Percentiles rank a stretch among this genome's conserved stretches.
These are phyloP conservation scores for Herpetomonas samuelpessoai DNA, from an alignment of 208 protist species.

Conservation along the genomic window DNA sequence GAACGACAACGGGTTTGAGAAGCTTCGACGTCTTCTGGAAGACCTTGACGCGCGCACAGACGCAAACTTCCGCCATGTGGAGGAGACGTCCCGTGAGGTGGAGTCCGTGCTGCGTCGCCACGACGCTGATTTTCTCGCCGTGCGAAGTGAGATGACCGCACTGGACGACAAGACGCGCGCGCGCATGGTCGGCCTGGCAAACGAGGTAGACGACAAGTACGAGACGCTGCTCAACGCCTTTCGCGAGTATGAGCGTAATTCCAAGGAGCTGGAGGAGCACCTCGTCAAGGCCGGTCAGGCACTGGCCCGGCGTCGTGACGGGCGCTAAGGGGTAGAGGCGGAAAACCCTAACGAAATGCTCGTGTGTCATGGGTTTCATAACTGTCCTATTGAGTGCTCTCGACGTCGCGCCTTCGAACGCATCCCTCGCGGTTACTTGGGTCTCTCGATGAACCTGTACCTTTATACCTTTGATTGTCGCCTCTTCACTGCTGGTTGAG, in stretches of 20 bases:
- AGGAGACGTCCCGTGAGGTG: slow-evolving; percentile 72
- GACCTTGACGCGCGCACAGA: slow-evolving; percentile 81
- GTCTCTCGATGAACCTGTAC: no score
- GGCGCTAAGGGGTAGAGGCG: background rate
- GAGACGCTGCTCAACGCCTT: slow-evolving; percentile 58
- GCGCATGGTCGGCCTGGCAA: slow-evolving; percentile 30
- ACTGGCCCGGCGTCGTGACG: slow-evolving; percentile 32
- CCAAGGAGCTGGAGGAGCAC: slow-evolving; percentile 72
- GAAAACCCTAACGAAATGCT: no score
- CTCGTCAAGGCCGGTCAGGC: slow-evolving; percentile 70
- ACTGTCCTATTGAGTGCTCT: no score
- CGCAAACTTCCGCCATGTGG: slow-evolving; percentile 79
- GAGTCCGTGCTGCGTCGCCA: slow-evolving; percentile 64
- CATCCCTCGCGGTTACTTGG: no score
- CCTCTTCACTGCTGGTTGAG: no score
- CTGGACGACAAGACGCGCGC: slow-evolving; percentile 42
- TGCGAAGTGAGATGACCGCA: slow-evolving; percentile 34
- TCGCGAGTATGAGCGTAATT: slow-evolving; percentile 62
- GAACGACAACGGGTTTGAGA: slow-evolving; percentile 36
- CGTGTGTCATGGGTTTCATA: no score
- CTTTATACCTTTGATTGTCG: no score
- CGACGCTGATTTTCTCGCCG: slow-evolving; percentile 25
- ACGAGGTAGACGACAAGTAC: slow-evolving; percentile 60
- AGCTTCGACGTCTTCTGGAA: slow-evolving; percentile 59
- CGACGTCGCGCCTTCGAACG: no score